phyloP scores from a whole-genome alignment of 1,284 basidiomycete species.

The Irpex sp. region DNA sequence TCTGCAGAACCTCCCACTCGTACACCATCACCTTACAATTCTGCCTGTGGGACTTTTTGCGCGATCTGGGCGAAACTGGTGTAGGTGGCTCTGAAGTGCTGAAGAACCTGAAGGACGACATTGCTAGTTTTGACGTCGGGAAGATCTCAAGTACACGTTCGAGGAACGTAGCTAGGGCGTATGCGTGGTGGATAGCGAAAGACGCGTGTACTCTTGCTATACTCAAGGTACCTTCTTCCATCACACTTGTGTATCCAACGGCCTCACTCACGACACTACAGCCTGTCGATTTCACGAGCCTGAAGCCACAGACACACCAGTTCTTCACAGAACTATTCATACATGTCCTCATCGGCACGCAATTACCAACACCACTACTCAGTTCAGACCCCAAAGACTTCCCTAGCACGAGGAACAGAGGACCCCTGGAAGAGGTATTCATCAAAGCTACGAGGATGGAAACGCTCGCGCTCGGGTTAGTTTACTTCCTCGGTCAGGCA shows the following conservation, averaged over 20 bases:
- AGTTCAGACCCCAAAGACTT: constrained; percentile 35
- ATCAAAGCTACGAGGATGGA: constrained; percentile 61
- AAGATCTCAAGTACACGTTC: constrained; percentile 59
- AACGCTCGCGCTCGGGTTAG: constrained; percentile 61
- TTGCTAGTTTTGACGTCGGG: constrained; percentile 44
- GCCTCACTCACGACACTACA: constrained; percentile 26
- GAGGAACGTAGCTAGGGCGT: constrained; percentile 69
- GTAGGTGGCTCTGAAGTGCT: constrained; percentile 82
- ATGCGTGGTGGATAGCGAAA: constrained; percentile 84
- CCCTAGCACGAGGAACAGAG: constrained; percentile 47
- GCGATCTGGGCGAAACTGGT: constrained; percentile 81
- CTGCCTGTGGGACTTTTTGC: constrained; percentile 95
- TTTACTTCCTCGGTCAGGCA: constrained; percentile 59
- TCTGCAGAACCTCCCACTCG: constrained; percentile 72
- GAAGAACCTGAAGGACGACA: constrained; percentile 56
- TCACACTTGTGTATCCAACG: neutral
- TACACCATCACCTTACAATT: constrained; percentile 95
- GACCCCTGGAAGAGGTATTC: constrained; percentile 70
- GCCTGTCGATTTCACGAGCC: constrained; percentile 81
- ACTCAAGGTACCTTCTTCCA: constrained; percentile 62
- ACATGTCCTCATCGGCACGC: constrained; percentile 69
- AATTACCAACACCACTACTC: constrained; percentile 64
- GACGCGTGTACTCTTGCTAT: constrained; percentile 70
- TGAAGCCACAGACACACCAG: constrained; percentile 57
- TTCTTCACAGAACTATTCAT: constrained; percentile 74